Percentiles rank a stretch among this genome's conserved stretches.
Conservation (phyloP, 805 yeast genomes). For the Myxozyma lipomycoides region DNA sequence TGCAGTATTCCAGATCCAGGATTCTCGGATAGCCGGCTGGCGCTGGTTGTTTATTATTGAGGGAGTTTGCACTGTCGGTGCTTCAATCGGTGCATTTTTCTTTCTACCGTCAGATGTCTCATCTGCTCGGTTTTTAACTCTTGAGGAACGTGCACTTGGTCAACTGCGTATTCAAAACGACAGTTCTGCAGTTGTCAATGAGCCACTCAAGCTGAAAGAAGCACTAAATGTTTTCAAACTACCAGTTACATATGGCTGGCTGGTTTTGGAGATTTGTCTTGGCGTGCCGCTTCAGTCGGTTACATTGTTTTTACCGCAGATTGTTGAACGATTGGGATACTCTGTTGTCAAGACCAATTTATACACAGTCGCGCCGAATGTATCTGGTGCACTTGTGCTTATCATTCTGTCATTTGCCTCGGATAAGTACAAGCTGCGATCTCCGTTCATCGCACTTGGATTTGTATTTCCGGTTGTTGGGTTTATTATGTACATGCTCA, state of each 20-base stretch:
- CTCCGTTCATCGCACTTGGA: slow-evolving; percentile 41
- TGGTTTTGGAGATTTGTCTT: slow-evolving; percentile 44
- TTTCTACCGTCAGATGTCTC: slow-evolving; percentile 42
- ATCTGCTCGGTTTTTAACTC: slow-evolving; percentile 40
- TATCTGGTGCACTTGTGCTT: slow-evolving; percentile 46
- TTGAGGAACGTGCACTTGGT: slow-evolving; percentile 43
- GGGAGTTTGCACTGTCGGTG: slow-evolving; percentile 42
- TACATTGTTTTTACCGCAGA: slow-evolving; percentile 44
- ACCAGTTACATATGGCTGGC: slow-evolving; percentile 46
- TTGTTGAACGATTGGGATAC: slow-evolving; percentile 54
- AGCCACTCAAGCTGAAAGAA: slow-evolving; percentile 40
- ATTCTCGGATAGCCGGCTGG: slow-evolving; percentile 45
- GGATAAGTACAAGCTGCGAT: slow-evolving; percentile 42
- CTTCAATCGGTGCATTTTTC: slow-evolving; percentile 31
- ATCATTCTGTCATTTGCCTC: slow-evolving; percentile 43
- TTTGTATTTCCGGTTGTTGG: slow-evolving; percentile 44
- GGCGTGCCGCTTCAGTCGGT: slow-evolving; percentile 47
- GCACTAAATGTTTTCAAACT: slow-evolving; percentile 45
- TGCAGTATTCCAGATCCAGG: slow-evolving; percentile 48
- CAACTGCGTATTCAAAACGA: slow-evolving; percentile 44
- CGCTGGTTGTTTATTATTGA: slow-evolving; percentile 47
- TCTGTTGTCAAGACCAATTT: slow-evolving; percentile 66
- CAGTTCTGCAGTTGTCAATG: slow-evolving; percentile 43
- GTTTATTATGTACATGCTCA: slow-evolving; percentile 46
- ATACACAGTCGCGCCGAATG: slow-evolving; percentile 54